Conservation (phyloP, 805 yeast species). For the Blastobotrys americana region DNA sequence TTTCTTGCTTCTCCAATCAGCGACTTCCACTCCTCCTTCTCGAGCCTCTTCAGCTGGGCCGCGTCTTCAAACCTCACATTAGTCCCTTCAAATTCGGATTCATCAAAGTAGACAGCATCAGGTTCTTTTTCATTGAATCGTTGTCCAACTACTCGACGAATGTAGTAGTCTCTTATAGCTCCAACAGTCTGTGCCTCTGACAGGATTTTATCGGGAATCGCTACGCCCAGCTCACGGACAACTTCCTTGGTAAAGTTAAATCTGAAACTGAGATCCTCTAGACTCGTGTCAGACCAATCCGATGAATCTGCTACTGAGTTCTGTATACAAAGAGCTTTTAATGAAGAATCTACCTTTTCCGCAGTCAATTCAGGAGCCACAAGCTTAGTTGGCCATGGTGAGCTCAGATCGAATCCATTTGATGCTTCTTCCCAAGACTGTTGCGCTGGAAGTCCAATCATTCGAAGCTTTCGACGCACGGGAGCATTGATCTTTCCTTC, state of each 20-base stretch:
- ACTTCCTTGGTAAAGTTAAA: constrained; percentile 44
- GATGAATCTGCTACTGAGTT: constrained; percentile 5
- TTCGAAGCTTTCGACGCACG: constrained; percentile 14
- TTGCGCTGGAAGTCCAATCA: constrained; percentile 19
- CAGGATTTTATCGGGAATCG: constrained; percentile 46
- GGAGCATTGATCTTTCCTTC: constrained; percentile 1
- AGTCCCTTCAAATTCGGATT: constrained; percentile 47
- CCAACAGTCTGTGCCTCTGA: constrained; percentile 36
- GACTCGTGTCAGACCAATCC: constrained; percentile 13
- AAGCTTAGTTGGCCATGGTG: constrained; percentile 26
- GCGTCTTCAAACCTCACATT: constrained; percentile 43
- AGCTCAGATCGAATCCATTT: constrained; percentile 18
- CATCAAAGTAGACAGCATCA: constrained; percentile 60
- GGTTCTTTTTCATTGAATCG: constrained; percentile 60
- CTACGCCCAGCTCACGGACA: constrained; percentile 43
- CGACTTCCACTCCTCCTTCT: constrained; percentile 39
- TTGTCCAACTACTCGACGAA: constrained; percentile 32
- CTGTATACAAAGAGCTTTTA: constrained; percentile 4
- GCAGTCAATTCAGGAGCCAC: constrained; percentile 18
- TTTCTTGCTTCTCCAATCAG: constrained; percentile 41
- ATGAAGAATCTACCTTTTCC: constrained; percentile 9
- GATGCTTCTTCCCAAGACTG: constrained; percentile 14
- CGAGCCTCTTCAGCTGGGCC: constrained; percentile 41
- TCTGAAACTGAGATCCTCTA: constrained; percentile 42
- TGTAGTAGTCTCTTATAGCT: constrained; percentile 36